Conservation (phyloP, 108 stramenopile genomes). For the Epipyxis sp. region DNA sequence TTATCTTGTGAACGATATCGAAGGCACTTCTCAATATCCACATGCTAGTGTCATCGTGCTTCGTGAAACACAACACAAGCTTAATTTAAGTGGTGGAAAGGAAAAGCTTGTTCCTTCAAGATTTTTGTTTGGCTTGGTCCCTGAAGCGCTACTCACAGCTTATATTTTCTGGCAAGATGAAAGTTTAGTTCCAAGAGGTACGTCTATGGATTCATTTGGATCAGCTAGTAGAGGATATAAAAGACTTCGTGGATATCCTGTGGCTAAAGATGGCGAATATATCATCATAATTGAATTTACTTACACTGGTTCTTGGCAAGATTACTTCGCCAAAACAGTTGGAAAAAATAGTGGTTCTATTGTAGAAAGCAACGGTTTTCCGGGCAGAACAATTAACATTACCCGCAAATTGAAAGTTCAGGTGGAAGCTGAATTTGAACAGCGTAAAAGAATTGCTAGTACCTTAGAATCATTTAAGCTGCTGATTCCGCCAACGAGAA, state of each 20-base stretch:
- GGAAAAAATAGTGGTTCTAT: not conserved
- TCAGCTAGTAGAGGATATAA: not conserved
- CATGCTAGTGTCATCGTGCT: constrained; percentile 7
- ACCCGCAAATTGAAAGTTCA: constrained; percentile 16
- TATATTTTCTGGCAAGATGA: constrained; percentile 41
- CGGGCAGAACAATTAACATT: constrained; percentile 25
- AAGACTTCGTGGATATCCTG: constrained; percentile 32
- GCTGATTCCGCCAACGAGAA: not conserved
- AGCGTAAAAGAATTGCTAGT: constrained; percentile 20
- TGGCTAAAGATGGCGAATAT: constrained; percentile 34
- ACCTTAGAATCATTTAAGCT: constrained; percentile 33
- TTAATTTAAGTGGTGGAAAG: constrained; percentile 37
- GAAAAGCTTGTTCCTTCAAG: constrained; percentile 37
- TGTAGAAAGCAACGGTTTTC: constrained; percentile 23
- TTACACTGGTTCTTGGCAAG: constrained; percentile 17
- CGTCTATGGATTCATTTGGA: constrained; percentile 9
- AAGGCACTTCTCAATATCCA: not conserved
- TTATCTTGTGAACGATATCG: constrained; percentile 29
- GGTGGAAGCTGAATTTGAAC: not conserved
- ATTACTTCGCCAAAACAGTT: not conserved
- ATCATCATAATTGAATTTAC: constrained; percentile 26
- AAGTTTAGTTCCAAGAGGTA: constrained; percentile 8
- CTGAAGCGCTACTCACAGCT: constrained; percentile 21
- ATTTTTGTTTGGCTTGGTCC: constrained; percentile 36
- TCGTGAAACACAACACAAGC: constrained; percentile 23